phyloP scores from a whole-genome alignment of 306 rosid genomes.

The Casuarina cunninghamiana region DNA sequence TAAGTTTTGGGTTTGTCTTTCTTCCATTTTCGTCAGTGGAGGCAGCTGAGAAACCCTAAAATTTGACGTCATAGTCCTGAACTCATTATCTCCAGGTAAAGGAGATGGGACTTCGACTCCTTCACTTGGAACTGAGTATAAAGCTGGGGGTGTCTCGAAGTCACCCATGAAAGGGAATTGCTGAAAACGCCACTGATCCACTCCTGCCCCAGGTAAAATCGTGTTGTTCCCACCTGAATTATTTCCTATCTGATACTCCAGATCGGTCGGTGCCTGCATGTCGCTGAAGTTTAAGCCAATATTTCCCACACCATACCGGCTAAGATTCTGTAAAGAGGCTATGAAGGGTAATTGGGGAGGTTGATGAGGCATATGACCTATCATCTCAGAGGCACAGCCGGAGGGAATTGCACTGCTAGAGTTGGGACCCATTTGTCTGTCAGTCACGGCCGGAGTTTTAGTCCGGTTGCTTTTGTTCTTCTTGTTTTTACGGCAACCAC shows the following conservation, averaged over 20 bases:
- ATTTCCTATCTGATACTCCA: conserved; percentile 58
- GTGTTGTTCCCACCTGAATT: conserved; percentile 18
- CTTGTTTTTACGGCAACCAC: conserved; percentile 90
- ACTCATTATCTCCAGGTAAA: conserved; percentile 32
- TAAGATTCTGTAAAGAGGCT: conserved; percentile 62
- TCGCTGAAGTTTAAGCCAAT: conserved; percentile 60
- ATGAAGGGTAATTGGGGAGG: conserved; percentile 56
- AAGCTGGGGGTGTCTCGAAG: conserved; percentile 43
- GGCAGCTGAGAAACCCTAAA: conserved; percentile 61
- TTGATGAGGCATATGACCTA: conserved; percentile 44
- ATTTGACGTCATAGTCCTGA: conserved; percentile 16
- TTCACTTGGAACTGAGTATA: conserved; percentile 50
- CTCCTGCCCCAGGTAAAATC: conserved; percentile 26
- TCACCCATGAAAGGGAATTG: conserved; percentile 63
- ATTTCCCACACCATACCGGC: conserved; percentile 53
- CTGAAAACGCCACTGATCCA: conserved; percentile 63
- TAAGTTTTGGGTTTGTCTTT: conserved; percentile 40
- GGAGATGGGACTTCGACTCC: conserved; percentile 26
- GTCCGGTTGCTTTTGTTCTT: conserved; percentile 67
- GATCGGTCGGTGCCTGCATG: conserved; percentile 44
- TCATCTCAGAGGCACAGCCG: conserved; percentile 24
- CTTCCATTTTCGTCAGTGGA: conserved; percentile 54
- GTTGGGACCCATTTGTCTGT: conserved; percentile 33
- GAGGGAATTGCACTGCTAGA: conserved; percentile 25
- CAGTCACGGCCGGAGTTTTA: conserved; percentile 54